Evolutionary conservation across 73 alveolate genomes (phyloP).

Genomic region (Paramecium caudatum): DNA sequence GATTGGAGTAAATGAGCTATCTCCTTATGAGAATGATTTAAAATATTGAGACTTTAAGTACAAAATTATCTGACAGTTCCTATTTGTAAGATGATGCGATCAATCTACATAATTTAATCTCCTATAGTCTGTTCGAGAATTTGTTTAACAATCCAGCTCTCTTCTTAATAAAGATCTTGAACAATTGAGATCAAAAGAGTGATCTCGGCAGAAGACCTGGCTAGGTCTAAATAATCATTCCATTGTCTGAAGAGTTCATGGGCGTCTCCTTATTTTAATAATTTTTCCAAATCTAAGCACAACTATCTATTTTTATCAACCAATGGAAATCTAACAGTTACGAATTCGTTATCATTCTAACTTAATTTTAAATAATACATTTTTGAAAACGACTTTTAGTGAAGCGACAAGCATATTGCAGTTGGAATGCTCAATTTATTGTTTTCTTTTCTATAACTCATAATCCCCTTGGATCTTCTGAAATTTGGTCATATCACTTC

Average conservation of each 20-base stretch:
- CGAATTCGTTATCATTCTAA: not conserved
- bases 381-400: not conserved
- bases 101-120: not conserved
- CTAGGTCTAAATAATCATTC: not conserved
- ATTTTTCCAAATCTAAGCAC: constrained; percentile 9
- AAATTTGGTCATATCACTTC: constrained; percentile 16
- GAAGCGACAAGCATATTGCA: constrained; percentile 31
- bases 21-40: not conserved
- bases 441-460: not conserved
- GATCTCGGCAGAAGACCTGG: not conserved
- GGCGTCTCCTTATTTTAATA: not conserved
- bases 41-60: not conserved
- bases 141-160: constrained; percentile 6
- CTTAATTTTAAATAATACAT: not conserved
- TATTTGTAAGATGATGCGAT: not conserved
- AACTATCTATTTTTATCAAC: not conserved
- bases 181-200: not conserved
- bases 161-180: constrained; percentile 10
- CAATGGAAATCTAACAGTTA: constrained; percentile 17
- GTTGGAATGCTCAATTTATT: not conserved
- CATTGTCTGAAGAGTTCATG: constrained; percentile 29
- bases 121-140: not conserved
- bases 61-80: constrained; percentile 18
- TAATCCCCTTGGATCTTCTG: not conserved
- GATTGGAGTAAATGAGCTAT: not conserved